phyloP scores from a whole-genome alignment of 345 rosid species.

The Eucalyptus fibrosa region DNA sequence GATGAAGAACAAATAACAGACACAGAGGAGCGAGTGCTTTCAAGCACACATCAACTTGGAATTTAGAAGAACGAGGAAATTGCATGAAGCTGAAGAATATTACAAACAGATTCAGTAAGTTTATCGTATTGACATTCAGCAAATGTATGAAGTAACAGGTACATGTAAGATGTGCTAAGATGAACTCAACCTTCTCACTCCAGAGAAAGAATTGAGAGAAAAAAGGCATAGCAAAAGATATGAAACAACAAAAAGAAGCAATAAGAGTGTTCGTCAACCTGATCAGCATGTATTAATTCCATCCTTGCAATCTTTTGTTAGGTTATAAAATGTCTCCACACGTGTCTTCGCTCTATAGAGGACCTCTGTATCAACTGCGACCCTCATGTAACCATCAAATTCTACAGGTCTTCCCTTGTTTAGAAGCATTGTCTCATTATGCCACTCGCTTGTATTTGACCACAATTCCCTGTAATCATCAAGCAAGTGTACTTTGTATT shows the following conservation, averaged over 20 bases:
- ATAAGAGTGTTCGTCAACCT: slow-evolving; percentile 1
- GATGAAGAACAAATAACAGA: neutral
- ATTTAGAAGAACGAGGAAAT: neutral
- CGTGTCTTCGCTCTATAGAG: slow-evolving; percentile 64
- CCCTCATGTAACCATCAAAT: slow-evolving; percentile 98
- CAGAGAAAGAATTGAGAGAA: neutral
- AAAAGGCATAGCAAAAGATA: neutral
- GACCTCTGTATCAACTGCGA: slow-evolving; percentile 90
- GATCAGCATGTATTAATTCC: slow-evolving; percentile 80
- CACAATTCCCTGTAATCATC: slow-evolving; percentile 77
- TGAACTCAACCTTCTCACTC: neutral
- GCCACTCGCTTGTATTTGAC: slow-evolving; percentile 92
- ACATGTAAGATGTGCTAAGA: neutral
- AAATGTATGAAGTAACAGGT: neutral
- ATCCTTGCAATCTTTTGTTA: slow-evolving; percentile 84
- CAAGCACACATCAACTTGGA: neutral
- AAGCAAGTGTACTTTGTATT: slow-evolving; percentile 72
- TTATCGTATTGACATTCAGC: neutral
- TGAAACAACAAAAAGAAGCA: neutral
- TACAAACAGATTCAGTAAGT: neutral
- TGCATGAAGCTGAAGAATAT: neutral
- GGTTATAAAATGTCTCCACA: slow-evolving; percentile 81
- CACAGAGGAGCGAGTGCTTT: neutral
- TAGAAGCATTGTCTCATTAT: slow-evolving; percentile 63
- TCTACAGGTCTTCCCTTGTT: slow-evolving; percentile 69